These are phyloP conservation scores for Tuctoria greenei DNA, from an alignment of 176 grass and related monocot species.

Conservation along the genomic window DNA sequence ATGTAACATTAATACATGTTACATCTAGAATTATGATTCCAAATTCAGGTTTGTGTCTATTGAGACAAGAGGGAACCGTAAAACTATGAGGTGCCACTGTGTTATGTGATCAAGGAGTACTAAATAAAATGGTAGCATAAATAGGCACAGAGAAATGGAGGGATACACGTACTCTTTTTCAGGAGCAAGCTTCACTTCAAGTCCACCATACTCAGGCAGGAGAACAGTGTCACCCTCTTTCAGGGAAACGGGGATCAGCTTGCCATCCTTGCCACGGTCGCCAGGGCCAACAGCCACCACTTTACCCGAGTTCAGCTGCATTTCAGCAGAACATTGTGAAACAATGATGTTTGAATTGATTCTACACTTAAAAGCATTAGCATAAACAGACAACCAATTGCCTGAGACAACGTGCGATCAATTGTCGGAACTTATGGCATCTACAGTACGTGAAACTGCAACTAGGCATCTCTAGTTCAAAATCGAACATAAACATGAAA, in stretches of 20 bases:
- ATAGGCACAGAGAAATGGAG: not conserved
- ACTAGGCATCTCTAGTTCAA: not conserved
- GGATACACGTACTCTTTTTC: conserved; percentile 67
- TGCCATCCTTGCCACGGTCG: conserved; percentile 64
- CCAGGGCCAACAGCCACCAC: conserved; percentile 89
- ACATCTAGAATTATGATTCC: not conserved
- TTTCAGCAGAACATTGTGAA: conserved; percentile 4
- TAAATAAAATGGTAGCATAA: not conserved
- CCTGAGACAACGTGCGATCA: not conserved
- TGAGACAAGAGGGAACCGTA: not conserved
- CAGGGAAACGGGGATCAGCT: conserved; percentile 68
- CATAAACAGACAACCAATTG: not conserved
- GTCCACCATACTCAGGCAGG: conserved; percentile 88
- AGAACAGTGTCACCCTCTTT: conserved; percentile 95
- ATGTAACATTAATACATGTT: not conserved
- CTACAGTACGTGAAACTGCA: not conserved
- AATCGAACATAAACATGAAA: not conserved
- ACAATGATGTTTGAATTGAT: not conserved
- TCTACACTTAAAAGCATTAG: not conserved
- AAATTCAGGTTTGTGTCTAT: not conserved
- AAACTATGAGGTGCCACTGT: not conserved
- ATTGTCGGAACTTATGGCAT: not conserved
- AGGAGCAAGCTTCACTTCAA: conserved; percentile 83
- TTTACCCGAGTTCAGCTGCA: conserved; percentile 82
- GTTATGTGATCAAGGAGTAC: not conserved